Evolutionary conservation across 208 protist genomes (phyloP).

Genomic region (Crithidia fasciculata): DNA sequence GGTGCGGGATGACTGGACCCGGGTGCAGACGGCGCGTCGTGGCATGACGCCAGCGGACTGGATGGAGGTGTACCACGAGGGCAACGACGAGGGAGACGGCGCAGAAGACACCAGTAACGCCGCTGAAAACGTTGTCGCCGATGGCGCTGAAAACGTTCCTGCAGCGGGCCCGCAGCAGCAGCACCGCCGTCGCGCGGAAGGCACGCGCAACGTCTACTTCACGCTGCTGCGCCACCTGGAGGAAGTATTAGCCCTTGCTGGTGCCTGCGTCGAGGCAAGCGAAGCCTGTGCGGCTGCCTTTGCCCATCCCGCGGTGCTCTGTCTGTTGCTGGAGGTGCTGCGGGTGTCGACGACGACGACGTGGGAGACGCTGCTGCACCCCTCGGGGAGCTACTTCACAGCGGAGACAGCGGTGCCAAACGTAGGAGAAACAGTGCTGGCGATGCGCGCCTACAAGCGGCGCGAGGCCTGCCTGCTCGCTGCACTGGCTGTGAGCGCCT

Average conservation of each 20-base stretch:
- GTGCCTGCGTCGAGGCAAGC: constrained; percentile 57
- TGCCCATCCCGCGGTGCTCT: constrained; percentile 25
- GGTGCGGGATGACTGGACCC: constrained; percentile 39
- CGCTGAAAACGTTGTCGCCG: not conserved
- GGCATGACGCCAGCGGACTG: constrained; percentile 26
- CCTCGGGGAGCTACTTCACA: constrained; percentile 28
- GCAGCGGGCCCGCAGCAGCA: constrained; percentile 1
- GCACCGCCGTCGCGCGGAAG: not conserved
- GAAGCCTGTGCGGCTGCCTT: constrained; percentile 52
- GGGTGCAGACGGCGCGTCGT: constrained; percentile 37
- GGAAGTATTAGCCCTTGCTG: constrained; percentile 54
- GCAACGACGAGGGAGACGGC: not conserved
- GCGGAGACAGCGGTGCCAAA: not conserved
- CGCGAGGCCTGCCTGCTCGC: constrained; percentile 54
- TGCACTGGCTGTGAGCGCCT: constrained; percentile 37
- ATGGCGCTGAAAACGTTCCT: constrained; percentile 1
- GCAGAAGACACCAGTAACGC: not conserved
- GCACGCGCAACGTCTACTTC: constrained; percentile 36
- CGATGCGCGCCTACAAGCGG: constrained; percentile 47
- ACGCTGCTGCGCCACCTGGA: constrained; percentile 49
- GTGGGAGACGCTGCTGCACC: constrained; percentile 49
- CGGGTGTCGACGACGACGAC: constrained; percentile 34
- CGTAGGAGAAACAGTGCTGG: constrained; percentile 14
- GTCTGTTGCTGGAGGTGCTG: constrained; percentile 44
- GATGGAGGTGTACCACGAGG: constrained; percentile 21